Base-by-base conservation (phyloP, 176 grass and related monocot genomes). In the Bonia amplexicaulis region DNA sequence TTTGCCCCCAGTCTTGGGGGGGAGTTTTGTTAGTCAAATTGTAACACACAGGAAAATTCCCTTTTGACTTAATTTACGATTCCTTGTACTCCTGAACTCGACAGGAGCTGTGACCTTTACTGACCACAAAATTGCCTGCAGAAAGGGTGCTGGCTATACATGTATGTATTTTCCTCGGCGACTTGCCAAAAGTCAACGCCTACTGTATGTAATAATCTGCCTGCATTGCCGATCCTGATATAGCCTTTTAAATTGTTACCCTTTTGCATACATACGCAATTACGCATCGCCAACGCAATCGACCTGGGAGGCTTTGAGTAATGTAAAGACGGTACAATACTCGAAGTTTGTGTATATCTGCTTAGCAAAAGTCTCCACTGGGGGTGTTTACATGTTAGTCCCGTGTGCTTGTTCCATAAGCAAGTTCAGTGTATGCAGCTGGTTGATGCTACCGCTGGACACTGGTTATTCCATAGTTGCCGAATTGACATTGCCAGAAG, bases 1-100 rank as follows among this genome's bases (percentile, higher is more conserved):
- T 88, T 80, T 87, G 31, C 29, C 75, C 80, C 84, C 12, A 7
- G 9, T 84, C n/a, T 17, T 20, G 31, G 68, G 80, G 68, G 69
- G 49, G 60, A 87, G 80, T 75, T 87, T 90, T 87, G 75, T 80
- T 84, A 80, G 77, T 76, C 20, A 68, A 83, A 83, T 74, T 90
- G 80, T 84, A 80, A 87, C 73, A 78, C 25, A 71, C n/a, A n/a
- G n/a, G 47, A 39, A 17, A 86, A 62, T 59, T 5, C 66, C 23
- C n/a, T 46, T 47, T 66, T 53, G 77, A 69, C 48, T 61, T 68
- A 61, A 74, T 90, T 81, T 80, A 41, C 61, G 15, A 84, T 70
- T 79, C 69, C 80, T 69, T 74, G 26, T 62, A 31, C 75, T 87
- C 68, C 69, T 84, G 63, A 75, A 37, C 33, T 84, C 12, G n/a